Percentiles rank a stretch among this genome's conserved stretches.
phyloP scores from a whole-genome alignment of 768 basidiomycete species.

The Baorangia bicolor region DNA sequence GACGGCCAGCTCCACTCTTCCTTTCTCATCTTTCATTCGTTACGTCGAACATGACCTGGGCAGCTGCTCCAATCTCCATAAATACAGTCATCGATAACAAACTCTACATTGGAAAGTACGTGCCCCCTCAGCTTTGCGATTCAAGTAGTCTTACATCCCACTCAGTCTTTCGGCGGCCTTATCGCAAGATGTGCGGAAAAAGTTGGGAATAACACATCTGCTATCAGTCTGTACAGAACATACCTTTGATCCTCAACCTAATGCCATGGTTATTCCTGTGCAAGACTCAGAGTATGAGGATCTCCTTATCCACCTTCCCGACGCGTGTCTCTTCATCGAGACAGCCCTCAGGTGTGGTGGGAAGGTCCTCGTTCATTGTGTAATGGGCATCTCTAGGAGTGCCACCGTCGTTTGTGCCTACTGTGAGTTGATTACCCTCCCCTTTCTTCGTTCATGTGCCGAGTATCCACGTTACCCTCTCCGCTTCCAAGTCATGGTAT shows the following conservation, averaged over 20 bases:
- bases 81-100: constrained; percentile 30
- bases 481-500: constrained; percentile 47
- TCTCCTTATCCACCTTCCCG: constrained; percentile 63
- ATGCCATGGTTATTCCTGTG: constrained; percentile 35
- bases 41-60: constrained; percentile 27
- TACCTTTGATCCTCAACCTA: constrained; percentile 39
- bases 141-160: not conserved
- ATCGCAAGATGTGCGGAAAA: constrained; percentile 28
- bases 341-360: constrained; percentile 51
- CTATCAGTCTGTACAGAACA: constrained; percentile 60
- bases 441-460: not conserved
- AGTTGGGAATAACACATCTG: constrained; percentile 51
- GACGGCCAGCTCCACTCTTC: constrained; percentile 12
- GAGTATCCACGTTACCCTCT: not conserved
- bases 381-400: constrained; percentile 72
- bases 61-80: constrained; percentile 26
- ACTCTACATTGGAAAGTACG: constrained; percentile 39
- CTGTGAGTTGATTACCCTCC: constrained; percentile 37
- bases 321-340: constrained; percentile 61
- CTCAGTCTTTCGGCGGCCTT: constrained; percentile 34
- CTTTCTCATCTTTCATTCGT: not conserved
- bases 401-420: constrained; percentile 58
- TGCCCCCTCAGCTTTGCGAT: not conserved
- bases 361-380: constrained; percentile 67
- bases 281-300: constrained; percentile 52